Percentiles rank a stretch among this genome's conserved stretches.
Evolutionary conservation across 805 yeast species (phyloP).

Genomic region (Candida odintsovae): DNA sequence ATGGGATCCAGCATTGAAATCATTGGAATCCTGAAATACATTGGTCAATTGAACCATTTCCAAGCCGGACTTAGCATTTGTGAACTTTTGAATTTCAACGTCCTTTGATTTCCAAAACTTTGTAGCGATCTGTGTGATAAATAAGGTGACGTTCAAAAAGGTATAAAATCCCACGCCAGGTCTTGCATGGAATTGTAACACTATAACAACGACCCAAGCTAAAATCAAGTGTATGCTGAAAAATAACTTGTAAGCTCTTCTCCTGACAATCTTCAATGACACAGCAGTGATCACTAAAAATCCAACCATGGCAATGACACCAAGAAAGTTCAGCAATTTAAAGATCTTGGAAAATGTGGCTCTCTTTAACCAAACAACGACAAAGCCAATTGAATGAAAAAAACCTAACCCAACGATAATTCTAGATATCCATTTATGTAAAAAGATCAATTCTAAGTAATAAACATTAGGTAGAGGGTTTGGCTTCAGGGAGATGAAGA

Average conservation of each 20-base stretch:
- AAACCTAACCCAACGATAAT: conserved; percentile 39
- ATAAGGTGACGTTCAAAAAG: conserved; percentile 22
- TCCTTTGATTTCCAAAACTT: conserved; percentile 25
- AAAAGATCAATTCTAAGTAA: conserved; percentile 47
- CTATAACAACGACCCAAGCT: conserved; percentile 37
- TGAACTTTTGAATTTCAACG: conserved; percentile 11
- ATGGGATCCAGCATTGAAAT: conserved; percentile 52
- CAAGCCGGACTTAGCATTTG: conserved; percentile 16
- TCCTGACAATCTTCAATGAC: conserved; percentile 45
- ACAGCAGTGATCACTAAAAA: conserved; percentile 34
- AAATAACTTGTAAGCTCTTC: conserved; percentile 44
- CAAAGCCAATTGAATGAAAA: conserved; percentile 49
- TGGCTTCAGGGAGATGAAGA: conserved; percentile 53
- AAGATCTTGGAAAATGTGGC: conserved; percentile 32
- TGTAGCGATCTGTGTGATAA: conserved; percentile 32
- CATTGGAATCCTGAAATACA: conserved; percentile 13
- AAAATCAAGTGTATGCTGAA: conserved; percentile 52
- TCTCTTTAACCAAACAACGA: conserved; percentile 40
- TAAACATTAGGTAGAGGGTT: conserved; percentile 38
- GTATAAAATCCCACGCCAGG: conserved; percentile 50
- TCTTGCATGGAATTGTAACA: conserved; percentile 59
- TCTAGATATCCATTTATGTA: conserved; percentile 73
- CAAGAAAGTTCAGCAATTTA: conserved; percentile 41
- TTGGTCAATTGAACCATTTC: conserved; percentile 23
- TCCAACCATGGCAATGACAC: conserved; percentile 38